A percentile compares a stretch with the other conserved stretches of the same genome.
phyloP scores from a whole-genome alignment of 2,329 filamentous ascomycete genomes.

The Allantophomopsis cytisporea region DNA sequence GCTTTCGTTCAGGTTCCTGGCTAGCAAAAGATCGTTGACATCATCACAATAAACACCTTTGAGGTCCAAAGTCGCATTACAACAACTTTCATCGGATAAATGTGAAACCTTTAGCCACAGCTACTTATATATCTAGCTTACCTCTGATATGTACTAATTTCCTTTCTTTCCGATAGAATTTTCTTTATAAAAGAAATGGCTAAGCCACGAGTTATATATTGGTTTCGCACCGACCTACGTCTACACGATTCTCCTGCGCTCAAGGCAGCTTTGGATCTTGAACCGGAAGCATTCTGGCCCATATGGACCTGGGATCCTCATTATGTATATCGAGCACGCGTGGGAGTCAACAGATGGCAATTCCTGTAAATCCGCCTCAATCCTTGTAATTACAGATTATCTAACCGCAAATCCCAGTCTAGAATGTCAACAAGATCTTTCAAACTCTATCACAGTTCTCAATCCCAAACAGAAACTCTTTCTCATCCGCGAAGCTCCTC shows the following conservation, averaged over 20 bases:
- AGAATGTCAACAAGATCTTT: slow-evolving; percentile 62
- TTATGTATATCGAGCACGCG: slow-evolving; percentile 61
- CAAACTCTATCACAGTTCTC: slow-evolving; percentile 49
- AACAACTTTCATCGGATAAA: too few species aligned
- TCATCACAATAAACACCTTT: too few species aligned
- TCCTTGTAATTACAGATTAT: background rate
- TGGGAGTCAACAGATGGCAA: slow-evolving; percentile 62
- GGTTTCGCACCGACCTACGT: slow-evolving; percentile 68
- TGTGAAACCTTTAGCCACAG: too few species aligned
- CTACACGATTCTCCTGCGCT: slow-evolving; percentile 67
- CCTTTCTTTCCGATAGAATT: too few species aligned
- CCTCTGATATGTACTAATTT: too few species aligned
- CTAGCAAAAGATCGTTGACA: too few species aligned
- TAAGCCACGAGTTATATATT: slow-evolving; percentile 52
- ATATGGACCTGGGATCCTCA: slow-evolving; percentile 75
- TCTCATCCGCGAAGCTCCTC: slow-evolving; percentile 58
- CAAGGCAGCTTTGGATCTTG: slow-evolving; percentile 55
- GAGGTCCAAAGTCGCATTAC: too few species aligned
- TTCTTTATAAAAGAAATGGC: slow-evolving; percentile 3
- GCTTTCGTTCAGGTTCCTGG: too few species aligned
- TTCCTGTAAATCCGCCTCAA: slow-evolving; percentile 35
- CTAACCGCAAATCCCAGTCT: slow-evolving; percentile 27
- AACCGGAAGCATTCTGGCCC: slow-evolving; percentile 56
- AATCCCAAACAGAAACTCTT: slow-evolving; percentile 60
- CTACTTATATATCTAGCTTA: too few species aligned